These are phyloP conservation scores for Malassezia pachydermatis DNA, from an alignment of 1,284 basidiomycete species.

Conservation along the genomic window DNA sequence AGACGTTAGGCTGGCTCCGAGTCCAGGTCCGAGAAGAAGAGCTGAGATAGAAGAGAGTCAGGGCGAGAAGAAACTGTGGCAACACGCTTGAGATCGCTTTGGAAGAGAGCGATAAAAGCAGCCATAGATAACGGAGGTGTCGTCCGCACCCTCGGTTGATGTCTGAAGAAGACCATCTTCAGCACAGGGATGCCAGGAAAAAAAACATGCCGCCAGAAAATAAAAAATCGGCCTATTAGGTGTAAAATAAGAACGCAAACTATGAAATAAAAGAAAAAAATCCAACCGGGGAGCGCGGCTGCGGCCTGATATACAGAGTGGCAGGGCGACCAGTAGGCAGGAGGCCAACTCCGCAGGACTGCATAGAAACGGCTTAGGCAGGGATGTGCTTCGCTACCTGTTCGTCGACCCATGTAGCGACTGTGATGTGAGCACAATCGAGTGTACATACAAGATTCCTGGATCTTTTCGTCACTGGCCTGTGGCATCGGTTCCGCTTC, in stretches of 20 bases:
- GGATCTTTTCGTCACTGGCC: constrained; percentile 8
- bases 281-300: too few species aligned
- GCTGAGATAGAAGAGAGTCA: background rate
- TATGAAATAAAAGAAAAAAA: too few species aligned
- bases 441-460: constrained; percentile 6
- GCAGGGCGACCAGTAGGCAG: too few species aligned
- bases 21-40: constrained; percentile 4
- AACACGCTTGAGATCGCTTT: background rate
- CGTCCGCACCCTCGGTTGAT: too few species aligned
- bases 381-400: constrained; percentile 19
- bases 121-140: too few species aligned
- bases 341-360: too few species aligned
- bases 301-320: too few species aligned
- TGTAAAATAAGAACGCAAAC: too few species aligned
- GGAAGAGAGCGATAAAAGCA: background rate
- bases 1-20: constrained; percentile 10
- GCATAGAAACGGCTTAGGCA: too few species aligned
- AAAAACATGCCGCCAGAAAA: background rate
- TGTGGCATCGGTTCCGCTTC: constrained; percentile 17
- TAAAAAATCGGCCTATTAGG: background rate
- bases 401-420: constrained; percentile 26
- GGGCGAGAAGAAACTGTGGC: background rate
- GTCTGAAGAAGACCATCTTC: too few species aligned
- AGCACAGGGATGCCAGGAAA: too few species aligned
- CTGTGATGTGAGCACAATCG: constrained; percentile 1